Conservation (phyloP, 192 early-diverging fungal genomes). For the Geranomyces variabilis region DNA sequence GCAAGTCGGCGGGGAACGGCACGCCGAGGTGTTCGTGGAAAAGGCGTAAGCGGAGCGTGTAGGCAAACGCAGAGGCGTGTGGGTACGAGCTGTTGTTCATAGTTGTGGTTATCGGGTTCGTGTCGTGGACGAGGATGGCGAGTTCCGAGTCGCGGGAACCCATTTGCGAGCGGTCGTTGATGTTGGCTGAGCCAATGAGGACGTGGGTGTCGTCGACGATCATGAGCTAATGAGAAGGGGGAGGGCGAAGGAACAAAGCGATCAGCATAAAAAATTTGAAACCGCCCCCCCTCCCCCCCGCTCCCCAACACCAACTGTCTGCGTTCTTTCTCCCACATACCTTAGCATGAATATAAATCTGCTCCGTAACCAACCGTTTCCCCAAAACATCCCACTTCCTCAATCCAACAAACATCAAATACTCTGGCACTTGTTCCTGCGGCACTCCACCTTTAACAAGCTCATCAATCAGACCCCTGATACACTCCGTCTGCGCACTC, state of each 20-base stretch:
- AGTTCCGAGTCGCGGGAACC: constrained; percentile 89
- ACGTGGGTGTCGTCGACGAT: constrained; percentile 85
- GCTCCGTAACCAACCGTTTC: constrained; percentile 68
- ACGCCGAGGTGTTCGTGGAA: constrained; percentile 85
- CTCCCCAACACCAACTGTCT: no score
- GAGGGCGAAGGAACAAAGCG: constrained; percentile 5
- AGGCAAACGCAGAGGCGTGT: constrained; percentile 72
- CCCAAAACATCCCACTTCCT: constrained; percentile 71
- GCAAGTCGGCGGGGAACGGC: constrained; percentile 33
- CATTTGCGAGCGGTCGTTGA: constrained; percentile 89
- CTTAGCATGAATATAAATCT: constrained; percentile 82
- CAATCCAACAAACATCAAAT: constrained; percentile 61
- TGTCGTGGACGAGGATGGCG: constrained; percentile 80
- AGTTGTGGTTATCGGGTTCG: constrained; percentile 61
- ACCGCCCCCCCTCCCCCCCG: background rate
- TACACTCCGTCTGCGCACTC: constrained; percentile 30
- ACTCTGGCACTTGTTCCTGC: constrained; percentile 15
- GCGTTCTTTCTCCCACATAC: background rate
- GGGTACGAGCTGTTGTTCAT: constrained; percentile 77
- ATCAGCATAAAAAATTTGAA: background rate
- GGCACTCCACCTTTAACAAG: constrained; percentile 28
- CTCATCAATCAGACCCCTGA: constrained; percentile 18
- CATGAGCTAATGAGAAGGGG: constrained; percentile 62
- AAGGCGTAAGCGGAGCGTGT: constrained; percentile 72
- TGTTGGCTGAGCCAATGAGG: constrained; percentile 84